Percentiles rank a stretch among this genome's conserved stretches.
These are phyloP conservation scores for Saccharomycopsis fibuligera DNA, from an alignment of 805 yeast genomes.

Conservation along the genomic window DNA sequence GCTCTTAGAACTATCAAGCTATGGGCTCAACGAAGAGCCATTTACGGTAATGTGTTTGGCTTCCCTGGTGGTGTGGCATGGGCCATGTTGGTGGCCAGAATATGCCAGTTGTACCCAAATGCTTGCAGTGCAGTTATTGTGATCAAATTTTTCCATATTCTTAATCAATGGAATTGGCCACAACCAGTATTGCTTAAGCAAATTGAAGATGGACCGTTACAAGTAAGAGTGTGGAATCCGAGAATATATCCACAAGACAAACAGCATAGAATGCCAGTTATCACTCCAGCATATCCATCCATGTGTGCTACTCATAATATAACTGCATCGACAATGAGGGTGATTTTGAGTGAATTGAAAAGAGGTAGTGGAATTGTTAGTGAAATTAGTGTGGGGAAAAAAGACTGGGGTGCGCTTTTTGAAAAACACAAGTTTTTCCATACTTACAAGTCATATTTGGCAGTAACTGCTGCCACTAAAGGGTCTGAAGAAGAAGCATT, in stretches of 20 bases:
- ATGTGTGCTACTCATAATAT: conserved; percentile 99
- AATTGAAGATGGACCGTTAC: conserved; percentile 95
- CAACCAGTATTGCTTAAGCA: conserved; percentile 91
- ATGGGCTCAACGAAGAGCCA: conserved; percentile 95
- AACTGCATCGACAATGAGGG: conserved; percentile 76
- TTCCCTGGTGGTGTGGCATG: conserved; percentile 99
- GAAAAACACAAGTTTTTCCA: conserved; percentile 76
- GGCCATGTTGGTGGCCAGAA: conserved; percentile 99
- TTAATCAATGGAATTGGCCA: conserved; percentile 95
- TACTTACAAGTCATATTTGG: conserved; percentile 79
- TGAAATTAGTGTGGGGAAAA: conserved; percentile 57
- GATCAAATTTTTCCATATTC: conserved; percentile 81
- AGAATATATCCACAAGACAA: conserved; percentile 82
- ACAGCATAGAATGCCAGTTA: conserved; percentile 92
- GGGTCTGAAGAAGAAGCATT: conserved; percentile 75
- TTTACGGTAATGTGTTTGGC: conserved; percentile 92
- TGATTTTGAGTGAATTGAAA: conserved; percentile 70
- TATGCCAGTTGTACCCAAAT: conserved; percentile 93
- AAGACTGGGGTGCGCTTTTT: conserved; percentile 71
- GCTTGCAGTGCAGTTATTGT: conserved; percentile 90
- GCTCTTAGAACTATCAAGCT: conserved; percentile 88
- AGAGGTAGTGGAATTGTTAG: conserved; percentile 70
- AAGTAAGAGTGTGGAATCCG: conserved; percentile 97
- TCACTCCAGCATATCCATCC: conserved; percentile 96
- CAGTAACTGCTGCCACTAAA: conserved; percentile 70